Conservation (phyloP, 495 filamentous ascomycete species). For the Tirmania nivea region DNA sequence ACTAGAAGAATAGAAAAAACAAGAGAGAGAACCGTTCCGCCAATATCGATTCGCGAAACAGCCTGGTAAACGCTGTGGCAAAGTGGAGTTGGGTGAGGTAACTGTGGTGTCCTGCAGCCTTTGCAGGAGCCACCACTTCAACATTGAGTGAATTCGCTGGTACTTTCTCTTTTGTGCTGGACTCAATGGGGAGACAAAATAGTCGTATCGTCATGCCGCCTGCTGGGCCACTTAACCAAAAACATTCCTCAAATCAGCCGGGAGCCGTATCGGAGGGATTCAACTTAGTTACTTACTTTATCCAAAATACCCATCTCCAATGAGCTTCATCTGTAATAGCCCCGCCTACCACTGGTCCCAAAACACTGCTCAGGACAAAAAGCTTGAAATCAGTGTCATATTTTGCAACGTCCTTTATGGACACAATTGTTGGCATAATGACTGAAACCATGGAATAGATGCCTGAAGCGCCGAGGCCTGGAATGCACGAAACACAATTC, state of each 20-base stretch:
- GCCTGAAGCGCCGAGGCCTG: constrained; percentile 35
- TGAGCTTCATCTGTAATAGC: constrained; percentile 13
- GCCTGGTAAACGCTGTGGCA: no score
- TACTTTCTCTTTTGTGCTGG: no score
- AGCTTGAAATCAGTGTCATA: constrained; percentile 28
- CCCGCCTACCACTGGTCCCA: constrained; percentile 28
- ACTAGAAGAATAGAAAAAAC: constrained; percentile 33
- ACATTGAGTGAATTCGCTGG: no score
- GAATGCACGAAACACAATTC: constrained; percentile 32
- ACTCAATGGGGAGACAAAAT: no score
- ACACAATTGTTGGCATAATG: constrained; percentile 27
- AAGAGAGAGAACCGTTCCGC: constrained; percentile 33
- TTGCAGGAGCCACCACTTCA: no score
- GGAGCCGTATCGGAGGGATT: no score
- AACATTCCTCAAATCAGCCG: no score
- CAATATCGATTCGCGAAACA: constrained; percentile 27
- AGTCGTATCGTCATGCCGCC: no score
- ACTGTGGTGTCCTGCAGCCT: no score
- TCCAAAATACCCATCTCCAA: constrained; percentile 5
- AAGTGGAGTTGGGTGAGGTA: no score
- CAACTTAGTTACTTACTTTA: not conserved
- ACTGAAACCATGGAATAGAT: constrained; percentile 30
- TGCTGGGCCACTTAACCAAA: no score
- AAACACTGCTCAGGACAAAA: constrained; percentile 24
- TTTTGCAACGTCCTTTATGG: constrained; percentile 24